Base-by-base conservation (phyloP, 805 yeast genomes). In the Wickerhamomyces pijperi region DNA sequence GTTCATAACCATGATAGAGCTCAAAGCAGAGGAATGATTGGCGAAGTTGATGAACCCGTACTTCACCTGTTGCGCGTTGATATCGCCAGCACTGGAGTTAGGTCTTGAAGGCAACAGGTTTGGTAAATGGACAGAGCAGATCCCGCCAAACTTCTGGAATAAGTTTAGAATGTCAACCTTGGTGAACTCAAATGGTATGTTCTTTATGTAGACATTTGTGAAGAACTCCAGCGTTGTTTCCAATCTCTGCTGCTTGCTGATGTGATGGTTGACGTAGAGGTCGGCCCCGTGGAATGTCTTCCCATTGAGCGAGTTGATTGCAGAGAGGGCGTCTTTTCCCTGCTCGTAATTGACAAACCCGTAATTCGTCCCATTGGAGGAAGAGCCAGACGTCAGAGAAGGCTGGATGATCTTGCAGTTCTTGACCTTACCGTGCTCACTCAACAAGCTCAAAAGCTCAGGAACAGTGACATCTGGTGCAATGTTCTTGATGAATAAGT, bases 291-390 rank as follows among this genome's bases (percentile, higher is more conserved):
- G 61, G 32, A 70, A 54, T 6, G 56, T 46, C 35, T 58, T 56
- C 28, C 73, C 73, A 50, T 74, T 70, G 20, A 78, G 65, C 41
- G 64, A 56, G n/a, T 65, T 60, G 32, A 81, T 76, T 8, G 88
- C 87, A 19, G 58, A 60, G 37, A 73, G 64, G 2, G 90, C 86
- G 60, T 72, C 65, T 16, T 55, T 59, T 36, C 71, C 68, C 41
- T 61, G 58, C 21, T 64, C 55, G 52, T 67, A 82, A 52, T 79
- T 78, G 21, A 82, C 74, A 58, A 82, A 82, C 7, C 88, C 90
- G 52, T 68, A 74, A 44, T 72, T 70, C 32, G 55, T 50, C 16
- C 15, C 6, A 15, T 6, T 28, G n/a, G 5, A 13, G 7, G 32
- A n/a, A n/a, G n/a, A n/a, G n/a, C n/a, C n/a, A n/a, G n/a, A n/a